Evolutionary conservation across 2,329 filamentous ascomycete genomes (phyloP), one percentile per base, ranked within the genome.

Genomic region (Microdochium paspali): DNA sequence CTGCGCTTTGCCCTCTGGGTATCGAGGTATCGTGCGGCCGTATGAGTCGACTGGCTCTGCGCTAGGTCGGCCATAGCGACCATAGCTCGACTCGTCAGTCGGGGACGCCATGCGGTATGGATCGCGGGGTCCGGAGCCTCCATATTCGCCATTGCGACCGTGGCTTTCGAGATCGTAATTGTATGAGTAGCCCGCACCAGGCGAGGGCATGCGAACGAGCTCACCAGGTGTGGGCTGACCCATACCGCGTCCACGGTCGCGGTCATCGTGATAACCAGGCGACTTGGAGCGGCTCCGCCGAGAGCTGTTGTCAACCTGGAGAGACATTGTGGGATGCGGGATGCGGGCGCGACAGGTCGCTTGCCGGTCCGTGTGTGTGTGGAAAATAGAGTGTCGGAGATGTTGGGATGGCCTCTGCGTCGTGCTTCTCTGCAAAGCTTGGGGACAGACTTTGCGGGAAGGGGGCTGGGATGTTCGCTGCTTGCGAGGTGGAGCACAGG

Each of bases 231-330:
- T 57, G 23, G 65, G 60, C 26, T 58, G 35, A 6, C 7, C 35
- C 15, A 40, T 4, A 20, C 15, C 35, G 4, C 35, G 35, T 21
- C 63, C 61, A 45, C 62, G 62, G 46, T 66, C 63, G 44, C 60
- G 64, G 53, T 67, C 58, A 48, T 60, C 58, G 6, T 59, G 59
- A 60, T 64, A 70, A 57, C 60, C 66, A 44, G 64, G 67, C 0
- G 76, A 79, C 46, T 69, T 67, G 46, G 74, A 73, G 46, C 73
- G 73, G 44, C 65, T 69, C 47, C 70, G 69, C 43, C 67, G 67
- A 44, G 63, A 61, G 49, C 60, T 59, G 48, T 71, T 69, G 49
- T 73, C 71, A 46, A 76, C 69, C 47, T 68, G 65, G 42, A 78
- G 66, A 54, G 77, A 78, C 76, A 79, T 80, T 56, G 49, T 55